phyloP scores from a whole-genome alignment of 176 grass and related monocot species.

The Triticum timopheevii region DNA sequence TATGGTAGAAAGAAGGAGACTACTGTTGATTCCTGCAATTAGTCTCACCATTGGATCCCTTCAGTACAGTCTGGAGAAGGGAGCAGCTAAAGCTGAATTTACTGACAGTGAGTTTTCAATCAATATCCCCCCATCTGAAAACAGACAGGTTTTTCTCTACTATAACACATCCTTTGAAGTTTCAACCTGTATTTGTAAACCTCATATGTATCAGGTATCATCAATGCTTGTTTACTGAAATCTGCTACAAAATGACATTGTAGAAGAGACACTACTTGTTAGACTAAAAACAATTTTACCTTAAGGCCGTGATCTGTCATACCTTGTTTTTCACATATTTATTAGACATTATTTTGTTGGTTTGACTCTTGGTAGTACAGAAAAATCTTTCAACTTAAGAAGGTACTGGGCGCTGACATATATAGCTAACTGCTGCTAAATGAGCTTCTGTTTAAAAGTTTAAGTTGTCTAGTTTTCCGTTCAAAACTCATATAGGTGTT shows the following conservation, averaged over 20 bases:
- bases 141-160: not conserved
- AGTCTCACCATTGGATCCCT: constrained; percentile 45
- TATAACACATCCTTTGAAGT: not conserved
- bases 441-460: not conserved
- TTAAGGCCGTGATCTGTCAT: not conserved
- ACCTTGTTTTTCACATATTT: not conserved
- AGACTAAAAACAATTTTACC: not conserved
- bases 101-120: constrained; percentile 74
- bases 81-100: constrained; percentile 62
- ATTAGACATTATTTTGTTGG: not conserved
- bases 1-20: constrained; percentile 50
- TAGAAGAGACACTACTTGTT: not conserved
- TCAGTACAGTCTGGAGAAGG: constrained; percentile 39
- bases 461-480: not conserved
- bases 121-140: not conserved
- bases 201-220: too few relatives aligned
- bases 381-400: not conserved
- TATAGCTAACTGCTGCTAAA: not conserved
- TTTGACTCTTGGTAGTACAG: not conserved
- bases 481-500: not conserved
- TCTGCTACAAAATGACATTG: not conserved
- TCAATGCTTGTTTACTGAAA: not conserved
- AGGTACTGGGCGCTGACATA: not conserved
- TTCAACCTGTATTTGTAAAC: too few relatives aligned
- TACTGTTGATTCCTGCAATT: constrained; percentile 61